phyloP scores from a whole-genome alignment of 306 rosid genomes.

The Casuarina cunninghamiana region DNA sequence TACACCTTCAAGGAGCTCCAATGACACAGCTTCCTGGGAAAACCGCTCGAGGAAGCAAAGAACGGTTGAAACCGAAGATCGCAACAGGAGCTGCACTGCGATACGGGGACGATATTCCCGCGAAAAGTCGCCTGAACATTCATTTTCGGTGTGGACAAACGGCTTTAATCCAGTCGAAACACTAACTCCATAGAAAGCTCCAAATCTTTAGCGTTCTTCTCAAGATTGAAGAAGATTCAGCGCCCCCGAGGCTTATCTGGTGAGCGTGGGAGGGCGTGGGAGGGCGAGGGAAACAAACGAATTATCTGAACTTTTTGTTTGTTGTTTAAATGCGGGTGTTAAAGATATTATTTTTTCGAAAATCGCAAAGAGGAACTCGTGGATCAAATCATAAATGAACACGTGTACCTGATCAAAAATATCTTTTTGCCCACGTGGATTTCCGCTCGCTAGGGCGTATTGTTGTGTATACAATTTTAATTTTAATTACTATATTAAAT shows the following conservation, averaged over 20 bases:
- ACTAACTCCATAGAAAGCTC: constrained; percentile 52
- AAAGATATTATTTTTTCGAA: constrained; percentile 18
- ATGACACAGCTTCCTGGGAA: constrained; percentile 31
- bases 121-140: constrained; percentile 55
- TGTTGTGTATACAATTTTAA: too few relatives aligned
- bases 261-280: background rate
- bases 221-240: background rate
- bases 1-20: constrained; percentile 34
- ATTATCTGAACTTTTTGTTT: constrained; percentile 34
- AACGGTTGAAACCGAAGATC: constrained; percentile 56
- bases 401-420: background rate
- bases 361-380: background rate
- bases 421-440: background rate
- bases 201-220: background rate
- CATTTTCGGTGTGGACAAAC: constrained; percentile 35
- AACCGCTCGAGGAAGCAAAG: constrained; percentile 31
- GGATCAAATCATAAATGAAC: background rate
- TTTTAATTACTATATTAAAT: too few relatives aligned
- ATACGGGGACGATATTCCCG: constrained; percentile 50
- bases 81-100: constrained; percentile 64
- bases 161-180: constrained; percentile 42
- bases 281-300: constrained; percentile 10
- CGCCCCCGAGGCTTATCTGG: constrained; percentile 14
- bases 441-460: background rate
- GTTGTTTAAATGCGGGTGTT: constrained; percentile 41